A percentile compares a stretch with the other conserved stretches of the same genome.
Conservation (phyloP, 345 rosid species). For the Eucalyptus victrix region DNA sequence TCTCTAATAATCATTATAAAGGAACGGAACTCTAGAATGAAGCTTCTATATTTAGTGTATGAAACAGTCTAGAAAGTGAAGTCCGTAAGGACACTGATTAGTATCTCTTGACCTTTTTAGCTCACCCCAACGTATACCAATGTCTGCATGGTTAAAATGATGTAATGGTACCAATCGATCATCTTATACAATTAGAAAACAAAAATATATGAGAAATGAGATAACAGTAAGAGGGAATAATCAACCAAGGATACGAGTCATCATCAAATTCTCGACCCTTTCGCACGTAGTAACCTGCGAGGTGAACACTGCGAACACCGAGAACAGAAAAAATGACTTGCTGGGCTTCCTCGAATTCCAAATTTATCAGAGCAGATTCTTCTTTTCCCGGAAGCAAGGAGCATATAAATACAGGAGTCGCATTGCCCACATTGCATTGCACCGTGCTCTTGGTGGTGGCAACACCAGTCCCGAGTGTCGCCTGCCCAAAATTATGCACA, state of each 20-base stretch:
- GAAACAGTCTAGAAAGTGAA: background rate
- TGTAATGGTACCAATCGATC: background rate
- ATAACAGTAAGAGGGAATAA: background rate
- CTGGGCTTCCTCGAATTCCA: background rate
- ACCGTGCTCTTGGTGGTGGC: background rate
- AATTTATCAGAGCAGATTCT: background rate
- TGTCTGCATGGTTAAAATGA: background rate
- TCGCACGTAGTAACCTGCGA: background rate
- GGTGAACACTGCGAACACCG: background rate
- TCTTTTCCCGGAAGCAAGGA: background rate
- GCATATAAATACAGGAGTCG: background rate
- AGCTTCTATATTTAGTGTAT: background rate
- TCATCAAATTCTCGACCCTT: background rate
- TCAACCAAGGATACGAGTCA: background rate
- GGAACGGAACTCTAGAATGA: background rate
- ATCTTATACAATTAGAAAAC: background rate
- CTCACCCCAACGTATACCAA: background rate
- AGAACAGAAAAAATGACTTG: background rate
- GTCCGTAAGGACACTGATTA: background rate
- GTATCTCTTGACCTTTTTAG: background rate
- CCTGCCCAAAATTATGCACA: background rate
- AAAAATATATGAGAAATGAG: background rate
- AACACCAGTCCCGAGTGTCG: background rate
- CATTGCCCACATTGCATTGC: background rate
- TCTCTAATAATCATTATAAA: background rate